Evolutionary conservation across 345 rosid species (phyloP).

Genomic region (Bretschneidera sinensis): DNA sequence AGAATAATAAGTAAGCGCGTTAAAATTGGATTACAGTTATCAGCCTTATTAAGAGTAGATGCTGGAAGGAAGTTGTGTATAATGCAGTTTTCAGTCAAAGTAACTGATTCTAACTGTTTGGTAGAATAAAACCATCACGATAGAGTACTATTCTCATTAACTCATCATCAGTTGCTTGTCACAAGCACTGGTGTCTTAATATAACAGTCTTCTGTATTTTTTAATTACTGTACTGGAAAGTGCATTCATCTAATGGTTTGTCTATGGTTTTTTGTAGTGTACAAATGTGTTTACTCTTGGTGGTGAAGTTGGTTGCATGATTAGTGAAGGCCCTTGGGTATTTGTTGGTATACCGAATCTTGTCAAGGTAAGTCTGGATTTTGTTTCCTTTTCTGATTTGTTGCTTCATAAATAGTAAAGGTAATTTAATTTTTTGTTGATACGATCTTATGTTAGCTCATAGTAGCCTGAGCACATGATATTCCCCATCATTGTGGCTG

Average conservation of each 20-base stretch:
- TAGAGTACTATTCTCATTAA: not conserved
- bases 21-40: too few relatives aligned
- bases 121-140: not conserved
- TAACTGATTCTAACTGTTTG: too few relatives aligned
- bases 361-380: conserved; percentile 56
- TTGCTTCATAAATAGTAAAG: not conserved
- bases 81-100: too few relatives aligned
- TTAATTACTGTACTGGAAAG: not conserved
- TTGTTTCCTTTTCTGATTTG: not conserved
- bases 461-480: not conserved
- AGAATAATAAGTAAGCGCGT: too few relatives aligned
- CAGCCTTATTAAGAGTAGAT: too few relatives aligned
- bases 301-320: conserved; percentile 90
- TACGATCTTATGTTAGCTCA: not conserved
- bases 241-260: not conserved
- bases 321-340: conserved; percentile 94
- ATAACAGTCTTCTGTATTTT: not conserved
- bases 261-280: conserved; percentile 44
- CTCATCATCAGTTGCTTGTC: too few relatives aligned
- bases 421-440: not conserved
- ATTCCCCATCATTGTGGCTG: not conserved
- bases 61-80: too few relatives aligned
- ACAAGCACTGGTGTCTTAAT: too few relatives aligned
- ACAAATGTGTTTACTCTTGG: conserved; percentile 55
- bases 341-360: conserved; percentile 83